Evolutionary conservation across 306 rosid species (phyloP).

Genomic region (Cyclanthera cordifolia): DNA sequence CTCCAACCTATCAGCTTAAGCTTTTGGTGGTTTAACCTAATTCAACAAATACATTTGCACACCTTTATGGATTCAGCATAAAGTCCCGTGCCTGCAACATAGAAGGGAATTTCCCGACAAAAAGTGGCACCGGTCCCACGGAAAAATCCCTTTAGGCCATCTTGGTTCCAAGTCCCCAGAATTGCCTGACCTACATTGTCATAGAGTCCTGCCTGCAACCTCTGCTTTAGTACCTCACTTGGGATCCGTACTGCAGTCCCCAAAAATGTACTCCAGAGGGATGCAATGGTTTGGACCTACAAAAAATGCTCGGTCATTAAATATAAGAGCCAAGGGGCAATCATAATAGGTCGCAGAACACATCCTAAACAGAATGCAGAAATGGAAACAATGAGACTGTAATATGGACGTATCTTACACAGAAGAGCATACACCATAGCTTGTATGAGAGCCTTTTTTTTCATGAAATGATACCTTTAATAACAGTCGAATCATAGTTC

Average conservation of each 20-base stretch:
- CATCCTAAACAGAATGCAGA: background rate
- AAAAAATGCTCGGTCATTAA: slow-evolving; percentile 20
- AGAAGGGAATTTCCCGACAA: slow-evolving; percentile 97
- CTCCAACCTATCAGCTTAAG: no score
- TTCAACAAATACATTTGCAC: background rate
- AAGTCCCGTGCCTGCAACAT: slow-evolving; percentile 98
- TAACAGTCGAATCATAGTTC: background rate
- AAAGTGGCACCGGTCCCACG: slow-evolving; percentile 99
- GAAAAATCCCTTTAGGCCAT: slow-evolving; percentile 90
- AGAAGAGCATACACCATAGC: background rate
- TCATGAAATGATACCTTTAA: background rate
- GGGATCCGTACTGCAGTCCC: slow-evolving; percentile 98
- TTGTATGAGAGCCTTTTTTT: no score
- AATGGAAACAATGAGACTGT: background rate
- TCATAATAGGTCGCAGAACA: background rate
- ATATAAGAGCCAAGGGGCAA: background rate
- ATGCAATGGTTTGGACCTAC: slow-evolving; percentile 85
- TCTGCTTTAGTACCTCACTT: slow-evolving; percentile 92
- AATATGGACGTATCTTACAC: background rate
- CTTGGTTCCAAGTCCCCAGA: slow-evolving; percentile 81
- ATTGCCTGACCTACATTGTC: slow-evolving; percentile 79
- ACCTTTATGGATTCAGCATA: slow-evolving; percentile 97
- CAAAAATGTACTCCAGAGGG: slow-evolving; percentile 91
- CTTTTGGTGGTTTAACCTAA: no score
- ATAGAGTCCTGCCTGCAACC: slow-evolving; percentile 92